Conservation (phyloP, 2,329 filamentous ascomycete genomes). For the Neofusicoccum sp. region DNA sequence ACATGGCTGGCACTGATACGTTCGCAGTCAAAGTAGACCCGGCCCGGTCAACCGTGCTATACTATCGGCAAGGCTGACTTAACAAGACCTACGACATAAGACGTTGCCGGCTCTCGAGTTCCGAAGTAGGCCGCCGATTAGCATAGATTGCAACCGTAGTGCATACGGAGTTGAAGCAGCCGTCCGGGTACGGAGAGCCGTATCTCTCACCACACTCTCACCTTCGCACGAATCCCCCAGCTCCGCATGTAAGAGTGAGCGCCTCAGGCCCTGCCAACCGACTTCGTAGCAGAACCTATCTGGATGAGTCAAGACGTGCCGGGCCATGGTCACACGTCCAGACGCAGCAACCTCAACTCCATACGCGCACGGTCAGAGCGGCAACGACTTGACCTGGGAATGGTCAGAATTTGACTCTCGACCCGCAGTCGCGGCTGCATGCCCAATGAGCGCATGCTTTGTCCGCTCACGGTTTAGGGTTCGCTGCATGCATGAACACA, state of each 20-base stretch:
- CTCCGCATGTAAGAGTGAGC: too few species aligned
- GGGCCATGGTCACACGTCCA: not conserved
- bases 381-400: not conserved
- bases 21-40: not conserved
- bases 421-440: not conserved
- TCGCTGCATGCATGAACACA: constrained; percentile 1
- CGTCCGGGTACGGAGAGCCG: too few species aligned
- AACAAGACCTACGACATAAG: not conserved
- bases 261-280: too few species aligned
- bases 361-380: not conserved
- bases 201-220: too few species aligned
- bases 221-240: too few species aligned
- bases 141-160: too few species aligned
- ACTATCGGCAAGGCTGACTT: not conserved
- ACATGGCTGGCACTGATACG: constrained; percentile 7
- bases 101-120: not conserved
- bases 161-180: too few species aligned
- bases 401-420: not conserved
- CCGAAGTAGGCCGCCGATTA: not conserved
- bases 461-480: not conserved
- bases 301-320: not conserved
- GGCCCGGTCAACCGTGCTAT: not conserved
- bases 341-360: not conserved
- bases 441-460: not conserved
- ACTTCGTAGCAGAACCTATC: not conserved